Conservation (phyloP, 2,329 filamentous ascomycete genomes). For the Rhinocladiella mackenziei region DNA sequence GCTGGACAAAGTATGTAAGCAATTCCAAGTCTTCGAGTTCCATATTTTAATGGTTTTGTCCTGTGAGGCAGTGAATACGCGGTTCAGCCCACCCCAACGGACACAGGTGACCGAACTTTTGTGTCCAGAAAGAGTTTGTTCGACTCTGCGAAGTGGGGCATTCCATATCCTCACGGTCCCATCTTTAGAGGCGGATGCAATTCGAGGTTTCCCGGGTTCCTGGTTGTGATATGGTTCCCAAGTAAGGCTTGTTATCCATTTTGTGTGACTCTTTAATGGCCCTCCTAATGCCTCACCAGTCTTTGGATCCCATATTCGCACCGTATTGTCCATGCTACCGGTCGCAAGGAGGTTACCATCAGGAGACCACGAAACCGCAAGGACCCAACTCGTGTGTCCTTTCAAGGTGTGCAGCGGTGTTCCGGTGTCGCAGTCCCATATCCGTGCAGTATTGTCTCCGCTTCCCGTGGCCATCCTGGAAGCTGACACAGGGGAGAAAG, state of each 20-base stretch:
- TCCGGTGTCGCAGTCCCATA: constrained; percentile 94
- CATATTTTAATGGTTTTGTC: constrained; percentile 92
- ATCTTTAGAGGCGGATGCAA: constrained; percentile 89
- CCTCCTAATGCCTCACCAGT: constrained; percentile 70
- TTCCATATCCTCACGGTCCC: constrained; percentile 84
- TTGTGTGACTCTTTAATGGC: constrained; percentile 76
- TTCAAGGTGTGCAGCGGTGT: constrained; percentile 81
- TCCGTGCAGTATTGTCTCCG: constrained; percentile 83
- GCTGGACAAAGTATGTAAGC: constrained; percentile 71
- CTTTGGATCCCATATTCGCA: constrained; percentile 79
- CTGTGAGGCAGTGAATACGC: constrained; percentile 79
- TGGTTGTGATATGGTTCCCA: constrained; percentile 95
- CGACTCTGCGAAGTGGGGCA: constrained; percentile 69
- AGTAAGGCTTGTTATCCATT: constrained; percentile 80
- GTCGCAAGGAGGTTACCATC: constrained; percentile 79
- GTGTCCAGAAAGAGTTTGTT: constrained; percentile 82
- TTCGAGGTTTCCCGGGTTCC: constrained; percentile 64
- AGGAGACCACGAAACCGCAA: constrained; percentile 82
- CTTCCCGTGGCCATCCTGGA: constrained; percentile 79
- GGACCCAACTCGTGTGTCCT: constrained; percentile 84
- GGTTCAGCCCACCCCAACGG: constrained; percentile 85
- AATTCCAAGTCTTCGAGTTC: constrained; percentile 72
- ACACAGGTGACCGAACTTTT: constrained; percentile 86
- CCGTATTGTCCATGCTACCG: constrained; percentile 86
- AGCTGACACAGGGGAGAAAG: constrained; percentile 77